Percentiles rank a stretch among this genome's conserved stretches.
phyloP scores from a whole-genome alignment of 768 basidiomycete genomes.

The Sarcodon aspratus region DNA sequence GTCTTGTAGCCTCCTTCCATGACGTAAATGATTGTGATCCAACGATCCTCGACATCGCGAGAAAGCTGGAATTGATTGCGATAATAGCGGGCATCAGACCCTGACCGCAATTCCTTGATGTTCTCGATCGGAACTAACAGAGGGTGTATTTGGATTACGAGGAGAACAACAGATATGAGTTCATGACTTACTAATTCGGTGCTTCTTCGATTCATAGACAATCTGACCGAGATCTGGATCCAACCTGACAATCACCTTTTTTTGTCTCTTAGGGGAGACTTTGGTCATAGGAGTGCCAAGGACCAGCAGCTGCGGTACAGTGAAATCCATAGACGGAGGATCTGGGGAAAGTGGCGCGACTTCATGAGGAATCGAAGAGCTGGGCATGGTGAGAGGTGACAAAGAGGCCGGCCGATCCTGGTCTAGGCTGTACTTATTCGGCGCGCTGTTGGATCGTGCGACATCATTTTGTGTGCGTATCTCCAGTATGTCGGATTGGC shows the following conservation, averaged over 20 bases:
- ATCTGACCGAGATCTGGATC: conserved; percentile 78
- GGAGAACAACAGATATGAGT: background rate
- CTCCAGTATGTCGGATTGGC: too few relatives aligned
- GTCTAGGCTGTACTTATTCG: background rate
- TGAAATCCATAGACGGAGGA: conserved; percentile 21
- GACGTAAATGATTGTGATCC: conserved; percentile 82
- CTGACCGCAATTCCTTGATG: conserved; percentile 79
- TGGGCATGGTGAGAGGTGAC: background rate
- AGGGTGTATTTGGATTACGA: background rate
- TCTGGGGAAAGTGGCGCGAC: background rate
- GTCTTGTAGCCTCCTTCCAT: conserved; percentile 73
- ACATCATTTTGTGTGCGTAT: background rate
- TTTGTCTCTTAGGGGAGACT: conserved; percentile 68
- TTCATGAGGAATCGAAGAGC: background rate
- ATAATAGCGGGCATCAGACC: conserved; percentile 58
- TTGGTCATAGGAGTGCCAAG: conserved; percentile 72
- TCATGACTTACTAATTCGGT: conserved; percentile 43
- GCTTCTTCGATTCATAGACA: conserved; percentile 64
- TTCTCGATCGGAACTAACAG: conserved; percentile 68
- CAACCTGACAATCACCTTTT: conserved; percentile 56
- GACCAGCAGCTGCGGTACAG: conserved; percentile 47
- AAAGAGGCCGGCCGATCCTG: background rate
- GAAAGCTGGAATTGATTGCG: conserved; percentile 59
- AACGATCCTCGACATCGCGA: conserved; percentile 50
- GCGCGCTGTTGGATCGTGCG: background rate